Conservation (phyloP, 2,329 filamentous ascomycete species). For the Stemphylium lycopersici region DNA sequence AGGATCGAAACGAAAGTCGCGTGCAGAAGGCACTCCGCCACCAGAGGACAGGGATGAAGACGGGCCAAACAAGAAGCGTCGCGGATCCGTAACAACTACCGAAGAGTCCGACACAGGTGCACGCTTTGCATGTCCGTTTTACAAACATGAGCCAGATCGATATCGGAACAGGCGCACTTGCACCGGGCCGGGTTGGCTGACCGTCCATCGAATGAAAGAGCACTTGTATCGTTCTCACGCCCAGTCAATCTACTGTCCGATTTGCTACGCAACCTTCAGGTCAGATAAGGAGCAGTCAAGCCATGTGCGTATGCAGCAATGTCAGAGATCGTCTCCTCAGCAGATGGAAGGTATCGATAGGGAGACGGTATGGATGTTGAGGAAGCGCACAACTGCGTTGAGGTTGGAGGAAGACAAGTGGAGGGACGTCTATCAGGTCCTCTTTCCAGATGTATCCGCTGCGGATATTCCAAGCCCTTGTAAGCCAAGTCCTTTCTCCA, state of each 20-base stretch:
- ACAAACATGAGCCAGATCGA: slow-evolving; percentile 48
- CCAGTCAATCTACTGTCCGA: slow-evolving; percentile 46
- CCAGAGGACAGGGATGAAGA: slow-evolving; percentile 32
- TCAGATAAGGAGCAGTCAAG: slow-evolving; percentile 38
- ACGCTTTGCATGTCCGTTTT: slow-evolving; percentile 51
- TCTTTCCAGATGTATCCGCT: slow-evolving; percentile 43
- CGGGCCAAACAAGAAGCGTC: slow-evolving; percentile 32
- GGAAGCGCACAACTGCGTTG: slow-evolving; percentile 42
- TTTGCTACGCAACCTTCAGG: slow-evolving; percentile 49
- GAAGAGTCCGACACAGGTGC: slow-evolving; percentile 34
- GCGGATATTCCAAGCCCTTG: slow-evolving; percentile 46
- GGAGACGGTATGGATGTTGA: slow-evolving; percentile 45
- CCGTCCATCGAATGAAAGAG: slow-evolving; percentile 52
- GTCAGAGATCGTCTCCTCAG: slow-evolving; percentile 29
- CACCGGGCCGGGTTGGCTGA: slow-evolving; percentile 48
- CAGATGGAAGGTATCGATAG: slow-evolving; percentile 49
- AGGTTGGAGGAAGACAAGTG: slow-evolving; percentile 48
- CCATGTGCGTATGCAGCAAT: slow-evolving; percentile 38
- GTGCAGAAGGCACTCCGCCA: slow-evolving; percentile 24
- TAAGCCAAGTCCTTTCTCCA: slow-evolving; percentile 21
- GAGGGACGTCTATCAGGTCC: slow-evolving; percentile 46
- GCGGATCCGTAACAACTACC: slow-evolving; percentile 31
- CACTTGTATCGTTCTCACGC: slow-evolving; percentile 51
- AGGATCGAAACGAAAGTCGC: slow-evolving; percentile 32
- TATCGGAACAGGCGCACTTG: slow-evolving; percentile 47